phyloP scores from a whole-genome alignment of 768 basidiomycete species.

The Boletus rubescentipes region DNA sequence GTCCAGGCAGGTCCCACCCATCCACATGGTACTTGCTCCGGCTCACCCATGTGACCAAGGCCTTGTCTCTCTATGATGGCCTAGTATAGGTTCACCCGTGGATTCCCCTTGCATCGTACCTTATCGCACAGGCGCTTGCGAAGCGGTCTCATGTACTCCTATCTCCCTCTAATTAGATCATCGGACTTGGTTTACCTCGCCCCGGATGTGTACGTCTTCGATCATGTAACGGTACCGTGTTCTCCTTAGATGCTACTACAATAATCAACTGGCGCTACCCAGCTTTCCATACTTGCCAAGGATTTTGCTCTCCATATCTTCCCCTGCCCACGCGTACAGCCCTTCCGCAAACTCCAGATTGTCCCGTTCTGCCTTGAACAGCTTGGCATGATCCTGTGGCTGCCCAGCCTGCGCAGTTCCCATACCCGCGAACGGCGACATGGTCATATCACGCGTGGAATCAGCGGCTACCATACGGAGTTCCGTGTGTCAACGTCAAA shows the following conservation, averaged over 20 bases:
- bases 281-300: constrained; percentile 75
- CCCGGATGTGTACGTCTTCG: constrained; percentile 25
- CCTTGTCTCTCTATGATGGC: constrained; percentile 92
- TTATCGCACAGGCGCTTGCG: constrained; percentile 24
- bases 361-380: constrained; percentile 90
- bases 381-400: constrained; percentile 82
- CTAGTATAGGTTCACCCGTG: constrained; percentile 59
- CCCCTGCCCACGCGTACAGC: constrained; percentile 78
- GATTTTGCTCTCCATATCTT: constrained; percentile 76
- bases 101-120: constrained; percentile 12
- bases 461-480: constrained; percentile 61
- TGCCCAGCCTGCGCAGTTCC: constrained; percentile 49
- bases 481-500: constrained; percentile 16
- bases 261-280: constrained; percentile 28
- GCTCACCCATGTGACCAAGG: constrained; percentile 47
- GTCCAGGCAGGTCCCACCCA: constrained; percentile 68
- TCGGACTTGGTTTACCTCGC: constrained; percentile 15
- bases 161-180: constrained; percentile 30
- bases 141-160: constrained; percentile 19
- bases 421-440: constrained; percentile 62
- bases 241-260: constrained; percentile 15
- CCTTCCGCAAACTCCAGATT: constrained; percentile 92
- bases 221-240: constrained; percentile 26
- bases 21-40: constrained; percentile 11
- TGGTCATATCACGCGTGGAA: constrained; percentile 70